Evolutionary conservation across 2,329 filamentous ascomycete species (phyloP), one percentile per base, ranked within the genome.

Genomic region (Spiromastix sp.): DNA sequence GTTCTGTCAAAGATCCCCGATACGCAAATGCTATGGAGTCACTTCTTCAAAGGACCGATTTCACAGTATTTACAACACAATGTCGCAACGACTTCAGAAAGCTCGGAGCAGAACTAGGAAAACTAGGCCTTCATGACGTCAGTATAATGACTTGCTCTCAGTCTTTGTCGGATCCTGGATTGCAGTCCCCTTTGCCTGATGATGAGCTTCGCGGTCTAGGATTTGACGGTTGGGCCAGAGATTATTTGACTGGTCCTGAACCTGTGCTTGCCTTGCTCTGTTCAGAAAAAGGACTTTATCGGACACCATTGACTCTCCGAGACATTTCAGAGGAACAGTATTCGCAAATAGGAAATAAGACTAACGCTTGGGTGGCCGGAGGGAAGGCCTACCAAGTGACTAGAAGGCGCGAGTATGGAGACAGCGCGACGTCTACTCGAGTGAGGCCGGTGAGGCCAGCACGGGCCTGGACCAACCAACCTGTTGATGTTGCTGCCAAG

Each of bases 251-350:
- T 21, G 91, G 89, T 0, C 93, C 93, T 0, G 77, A 80, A 1
- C 72, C 83, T 2, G 84, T 98, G 2, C 63, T 96, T 21, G 81
- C 85, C 5, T 91, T 93, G 81, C 72, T 98, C 15, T 95, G 86
- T 56, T 72, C 77, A 9, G 79, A 83, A 46, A 74, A 71, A 39
- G 71, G 65, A 35, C 58, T 95, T 5, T 77, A 93, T 48, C 63
- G 66, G 17, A 79, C 79, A 4, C 85, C 76, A 1, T 71, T 89
- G 29, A 67, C 73, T 11, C 62, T 77, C 10, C 56, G 55, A 4
- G 75, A 84, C 7, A 74, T 87, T 21, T 72, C 58, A 2, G 72
- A 83, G 20, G 66, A 72, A 25, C 77, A 85, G 46, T 85, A 79
- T 48, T 66, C 80, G n/a, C 64, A 94, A 21, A 61, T 73, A 27